A percentile compares a stretch with the other conserved stretches of the same genome.
phyloP scores from a whole-genome alignment of 257 asterid species.

The Nicotiana noctiflora region DNA sequence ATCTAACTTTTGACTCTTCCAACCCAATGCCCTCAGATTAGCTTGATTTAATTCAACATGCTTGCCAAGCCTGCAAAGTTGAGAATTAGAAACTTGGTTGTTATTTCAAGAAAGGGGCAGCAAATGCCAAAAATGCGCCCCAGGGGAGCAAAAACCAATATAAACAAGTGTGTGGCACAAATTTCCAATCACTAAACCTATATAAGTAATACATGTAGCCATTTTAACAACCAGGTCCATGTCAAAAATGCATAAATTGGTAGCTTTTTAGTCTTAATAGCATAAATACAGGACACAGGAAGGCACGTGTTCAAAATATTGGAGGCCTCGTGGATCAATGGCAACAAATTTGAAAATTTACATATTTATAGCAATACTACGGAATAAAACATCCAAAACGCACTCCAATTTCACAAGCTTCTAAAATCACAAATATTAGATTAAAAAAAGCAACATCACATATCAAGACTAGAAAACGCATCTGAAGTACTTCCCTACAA shows the following conservation, averaged over 20 bases:
- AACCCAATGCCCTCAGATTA: constrained; percentile 65
- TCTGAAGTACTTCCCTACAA: too few relatives aligned
- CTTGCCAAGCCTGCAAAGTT: constrained; percentile 65
- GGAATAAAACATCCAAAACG: background rate
- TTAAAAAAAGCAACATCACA: background rate
- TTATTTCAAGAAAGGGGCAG: background rate
- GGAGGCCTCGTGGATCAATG: background rate
- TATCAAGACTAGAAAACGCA: background rate
- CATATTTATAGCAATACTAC: background rate
- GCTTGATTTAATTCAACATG: constrained; percentile 50
- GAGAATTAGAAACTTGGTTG: background rate
- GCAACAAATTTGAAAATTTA: background rate
- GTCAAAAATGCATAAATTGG: background rate
- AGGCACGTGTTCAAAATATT: background rate
- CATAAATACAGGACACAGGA: background rate
- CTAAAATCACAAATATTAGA: background rate
- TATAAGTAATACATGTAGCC: background rate
- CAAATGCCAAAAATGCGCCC: background rate
- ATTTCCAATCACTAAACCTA: background rate
- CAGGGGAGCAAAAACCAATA: background rate
- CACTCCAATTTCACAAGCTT: background rate
- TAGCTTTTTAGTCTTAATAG: background rate
- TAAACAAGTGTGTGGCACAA: background rate
- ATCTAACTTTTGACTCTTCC: constrained; percentile 35
- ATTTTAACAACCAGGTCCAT: background rate